Percentiles rank a stretch among this genome's conserved stretches.
Conservation (phyloP, 2,329 filamentous ascomycete species). For the Cladosporium austrohemisphaericum region DNA sequence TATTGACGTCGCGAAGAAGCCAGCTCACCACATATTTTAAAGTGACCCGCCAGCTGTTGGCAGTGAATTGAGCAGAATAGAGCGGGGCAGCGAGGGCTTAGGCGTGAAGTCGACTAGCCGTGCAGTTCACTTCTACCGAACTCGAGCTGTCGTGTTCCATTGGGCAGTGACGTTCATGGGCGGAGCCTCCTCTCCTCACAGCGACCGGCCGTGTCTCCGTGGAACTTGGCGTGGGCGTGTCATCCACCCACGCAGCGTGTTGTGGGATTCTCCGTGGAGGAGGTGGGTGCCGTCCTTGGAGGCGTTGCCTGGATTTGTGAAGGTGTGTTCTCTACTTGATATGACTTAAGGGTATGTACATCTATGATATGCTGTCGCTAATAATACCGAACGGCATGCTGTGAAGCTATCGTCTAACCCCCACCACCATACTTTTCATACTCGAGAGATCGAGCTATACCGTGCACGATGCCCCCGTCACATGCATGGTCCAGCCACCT, state of each 20-base stretch:
- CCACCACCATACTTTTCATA: constrained; percentile 7
- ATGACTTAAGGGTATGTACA: too few relatives aligned
- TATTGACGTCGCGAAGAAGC: neutral
- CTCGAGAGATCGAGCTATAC: neutral
- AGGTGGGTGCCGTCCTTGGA: neutral
- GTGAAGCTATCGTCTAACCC: constrained; percentile 8
- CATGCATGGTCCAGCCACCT: constrained; percentile 7
- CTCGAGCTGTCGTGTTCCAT: neutral
- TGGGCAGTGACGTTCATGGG: too few relatives aligned
- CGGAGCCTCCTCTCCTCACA: too few relatives aligned
- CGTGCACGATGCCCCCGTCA: constrained; percentile 6
- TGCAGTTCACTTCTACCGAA: constrained; percentile 6
- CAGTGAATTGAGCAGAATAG: neutral
- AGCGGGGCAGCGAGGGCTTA: neutral
- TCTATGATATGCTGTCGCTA: neutral
- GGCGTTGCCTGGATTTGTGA: too few relatives aligned
- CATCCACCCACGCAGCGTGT: too few relatives aligned
- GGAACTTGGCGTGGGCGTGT: neutral
- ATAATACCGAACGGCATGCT: constrained; percentile 1
- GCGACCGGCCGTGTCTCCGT: too few relatives aligned
- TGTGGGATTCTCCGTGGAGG: constrained; percentile 9
- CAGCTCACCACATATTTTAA: neutral
- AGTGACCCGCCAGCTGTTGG: constrained; percentile 4
- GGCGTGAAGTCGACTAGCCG: constrained; percentile 1
- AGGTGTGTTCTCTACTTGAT: too few relatives aligned